phyloP scores from a whole-genome alignment of 305 asterid genomes.

The Solanum hybrid region DNA sequence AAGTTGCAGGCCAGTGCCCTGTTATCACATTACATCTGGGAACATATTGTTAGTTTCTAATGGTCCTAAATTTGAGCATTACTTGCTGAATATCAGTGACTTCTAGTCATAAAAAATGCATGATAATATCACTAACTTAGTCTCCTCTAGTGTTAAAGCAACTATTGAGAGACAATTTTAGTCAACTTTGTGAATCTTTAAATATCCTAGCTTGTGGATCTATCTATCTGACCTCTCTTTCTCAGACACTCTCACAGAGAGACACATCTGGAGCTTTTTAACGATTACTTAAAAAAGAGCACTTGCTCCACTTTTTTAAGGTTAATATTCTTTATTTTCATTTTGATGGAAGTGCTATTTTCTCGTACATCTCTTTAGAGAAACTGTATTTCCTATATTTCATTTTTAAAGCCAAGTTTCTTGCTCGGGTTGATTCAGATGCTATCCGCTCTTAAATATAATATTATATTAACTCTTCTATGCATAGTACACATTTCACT shows the following conservation, averaged over 20 bases:
- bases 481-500: not conserved
- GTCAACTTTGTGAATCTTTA: not conserved
- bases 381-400: not conserved
- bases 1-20: not conserved
- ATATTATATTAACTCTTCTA: not conserved
- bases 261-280: not conserved
- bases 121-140: not conserved
- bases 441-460: not conserved
- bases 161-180: not conserved
- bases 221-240: not conserved
- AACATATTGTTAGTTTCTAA: not conserved
- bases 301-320: not conserved
- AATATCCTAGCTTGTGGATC: not conserved
- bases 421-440: not conserved
- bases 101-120: not conserved
- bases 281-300: not conserved
- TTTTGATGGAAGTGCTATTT: not conserved
- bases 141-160: not conserved
- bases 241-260: not conserved
- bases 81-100: not conserved
- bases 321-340: not conserved
- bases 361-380: not conserved
- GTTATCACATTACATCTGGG: not conserved
- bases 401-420: not conserved
- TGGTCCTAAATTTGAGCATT: not conserved